phyloP scores from a whole-genome alignment of 352 stramenopile genomes.

The Phytophthora vignae region DNA sequence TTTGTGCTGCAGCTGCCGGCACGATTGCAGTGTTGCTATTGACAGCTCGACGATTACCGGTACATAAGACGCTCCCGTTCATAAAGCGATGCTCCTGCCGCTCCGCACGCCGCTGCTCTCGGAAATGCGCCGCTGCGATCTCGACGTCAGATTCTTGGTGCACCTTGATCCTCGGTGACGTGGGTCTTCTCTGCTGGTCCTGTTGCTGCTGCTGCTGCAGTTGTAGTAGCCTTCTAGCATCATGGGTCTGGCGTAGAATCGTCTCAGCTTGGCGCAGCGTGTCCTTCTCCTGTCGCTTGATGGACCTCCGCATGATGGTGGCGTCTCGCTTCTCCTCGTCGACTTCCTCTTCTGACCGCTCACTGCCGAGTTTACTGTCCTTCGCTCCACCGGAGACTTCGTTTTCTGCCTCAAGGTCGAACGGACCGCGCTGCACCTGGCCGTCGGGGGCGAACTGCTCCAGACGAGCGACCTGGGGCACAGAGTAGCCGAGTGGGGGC shows the following conservation, averaged over 20 bases:
- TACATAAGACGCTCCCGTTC: constrained; percentile 30
- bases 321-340: constrained; percentile 33
- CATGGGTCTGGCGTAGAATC: constrained; percentile 38
- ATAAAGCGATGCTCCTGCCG: constrained; percentile 46
- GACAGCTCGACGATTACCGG: constrained; percentile 2
- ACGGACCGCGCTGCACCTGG: constrained; percentile 14
- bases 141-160: constrained; percentile 33
- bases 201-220: constrained; percentile 7
- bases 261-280: constrained; percentile 59
- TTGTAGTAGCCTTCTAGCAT: constrained; percentile 24
- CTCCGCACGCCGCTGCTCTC: constrained; percentile 48
- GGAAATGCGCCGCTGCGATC: constrained; percentile 53
- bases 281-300: constrained; percentile 58
- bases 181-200: constrained; percentile 10
- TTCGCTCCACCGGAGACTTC: constrained; percentile 3
- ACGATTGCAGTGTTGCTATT: background rate
- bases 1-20: constrained; percentile 6
- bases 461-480: constrained; percentile 42
- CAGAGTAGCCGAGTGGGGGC: constrained; percentile 24
- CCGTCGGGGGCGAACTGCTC: constrained; percentile 44
- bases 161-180: constrained; percentile 8
- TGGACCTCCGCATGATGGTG: constrained; percentile 28
- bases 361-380: background rate
- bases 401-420: constrained; percentile 1
- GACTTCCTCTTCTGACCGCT: constrained; percentile 9